Evolutionary conservation across 2,329 filamentous ascomycete species (phyloP), one percentile per base, ranked within the genome.

Genomic region (Phialemoniopsis sp.): DNA sequence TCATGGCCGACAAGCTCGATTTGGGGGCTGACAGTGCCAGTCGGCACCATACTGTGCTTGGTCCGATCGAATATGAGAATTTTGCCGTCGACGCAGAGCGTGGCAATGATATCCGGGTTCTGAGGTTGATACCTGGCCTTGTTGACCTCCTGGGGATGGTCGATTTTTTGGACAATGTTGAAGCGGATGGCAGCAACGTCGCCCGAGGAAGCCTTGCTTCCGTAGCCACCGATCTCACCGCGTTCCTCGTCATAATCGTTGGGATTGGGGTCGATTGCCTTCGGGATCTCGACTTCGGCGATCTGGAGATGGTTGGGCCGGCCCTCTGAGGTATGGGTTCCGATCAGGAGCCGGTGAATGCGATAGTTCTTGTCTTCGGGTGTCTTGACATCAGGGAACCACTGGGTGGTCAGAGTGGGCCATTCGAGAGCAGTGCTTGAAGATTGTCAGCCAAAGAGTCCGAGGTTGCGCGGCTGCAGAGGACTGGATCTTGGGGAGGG

Each of bases 71-170:
- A 98, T 50, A 98, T 82, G 60, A 97, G 81, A 32, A 96, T 87
- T 49, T 82, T 85, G 46, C 88, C 87, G 59, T 96, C 87, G 8
- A 88, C 80, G 48, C 88, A 89, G 66, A 96, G 83, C 0, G 93
- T 96, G 4, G 93, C 93, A 53, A 98, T 94, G 42, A 98, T 82
- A 55, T 98, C 89, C 5, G 91, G 89, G 57, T 98, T 98, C 61
- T 97, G 91, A 12, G 93, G 93, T 64, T 96, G 90, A 59, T 97
- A 97, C 50, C 93, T 84, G 13, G 93, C 94, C 70, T 97, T 98
- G 75, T 98, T 98, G 59, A 98, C 89, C 63, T 98, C 93, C 47
- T 88, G 87, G 13, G 90, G 89, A 60, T 98, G 93, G 60, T 95
- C 87, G 59, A 98, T 98, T 64, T 87, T 93, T 64, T 98, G 93